These are phyloP conservation scores for Penicillium freii DNA, from an alignment of 2,329 filamentous ascomycete genomes.

Conservation along the genomic window DNA sequence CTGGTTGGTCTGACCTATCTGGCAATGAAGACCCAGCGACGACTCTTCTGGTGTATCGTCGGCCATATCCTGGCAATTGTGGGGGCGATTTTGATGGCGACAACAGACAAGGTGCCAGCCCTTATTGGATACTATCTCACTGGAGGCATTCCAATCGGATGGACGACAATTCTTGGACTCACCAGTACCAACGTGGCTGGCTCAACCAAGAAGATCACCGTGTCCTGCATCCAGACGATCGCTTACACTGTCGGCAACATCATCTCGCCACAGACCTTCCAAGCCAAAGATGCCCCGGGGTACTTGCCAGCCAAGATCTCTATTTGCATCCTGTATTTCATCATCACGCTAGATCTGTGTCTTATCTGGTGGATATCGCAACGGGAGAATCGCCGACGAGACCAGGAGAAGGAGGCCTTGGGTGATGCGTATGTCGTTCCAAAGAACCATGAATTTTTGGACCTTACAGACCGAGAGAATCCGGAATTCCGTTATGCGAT, in stretches of 20 bases:
- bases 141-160: slow-evolving; percentile 40
- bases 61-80: slow-evolving; percentile 39
- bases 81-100: slow-evolving; percentile 41
- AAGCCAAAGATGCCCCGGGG: slow-evolving; percentile 33
- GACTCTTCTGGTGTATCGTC: slow-evolving; percentile 37
- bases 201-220: slow-evolving; percentile 40
- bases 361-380: slow-evolving; percentile 33
- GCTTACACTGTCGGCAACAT: slow-evolving; percentile 45
- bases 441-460: slow-evolving; percentile 36
- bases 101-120: slow-evolving; percentile 36
- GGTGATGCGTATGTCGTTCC: slow-evolving; percentile 27
- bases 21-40: slow-evolving; percentile 37
- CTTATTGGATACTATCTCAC: slow-evolving; percentile 42
- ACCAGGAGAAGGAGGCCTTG: slow-evolving; percentile 24
- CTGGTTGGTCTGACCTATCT: slow-evolving; percentile 39
- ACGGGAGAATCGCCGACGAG: slow-evolving; percentile 30
- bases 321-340: slow-evolving; percentile 27
- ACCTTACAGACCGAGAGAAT: slow-evolving; percentile 29
- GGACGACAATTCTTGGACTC: slow-evolving; percentile 40
- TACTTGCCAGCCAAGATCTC: slow-evolving; percentile 32
- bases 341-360: slow-evolving; percentile 31
- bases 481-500: slow-evolving; percentile 26
- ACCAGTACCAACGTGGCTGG: slow-evolving; percentile 40
- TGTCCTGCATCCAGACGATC: slow-evolving; percentile 36
- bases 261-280: slow-evolving; percentile 46